Conservation (phyloP, 768 basidiomycete genomes). For the Phallus indusiatus region DNA sequence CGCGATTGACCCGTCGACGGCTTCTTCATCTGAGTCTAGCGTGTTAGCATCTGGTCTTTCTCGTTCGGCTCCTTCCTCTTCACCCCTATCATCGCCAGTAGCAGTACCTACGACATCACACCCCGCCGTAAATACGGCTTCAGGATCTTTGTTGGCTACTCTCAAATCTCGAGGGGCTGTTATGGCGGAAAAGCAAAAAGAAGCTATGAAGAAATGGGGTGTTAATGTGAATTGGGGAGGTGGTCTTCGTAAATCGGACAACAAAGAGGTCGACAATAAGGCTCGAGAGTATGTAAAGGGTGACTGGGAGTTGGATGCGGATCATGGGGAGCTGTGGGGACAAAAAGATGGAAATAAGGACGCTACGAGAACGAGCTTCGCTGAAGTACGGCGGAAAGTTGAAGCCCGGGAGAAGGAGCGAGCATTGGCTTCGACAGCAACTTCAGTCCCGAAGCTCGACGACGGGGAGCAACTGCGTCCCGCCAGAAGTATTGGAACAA, state of each 20-base stretch:
- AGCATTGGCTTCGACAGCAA: background rate
- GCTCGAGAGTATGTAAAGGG: background rate
- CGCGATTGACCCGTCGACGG: constrained; percentile 4
- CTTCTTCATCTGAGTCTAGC: constrained; percentile 35
- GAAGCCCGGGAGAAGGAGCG: background rate
- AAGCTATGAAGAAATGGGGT: constrained; percentile 92
- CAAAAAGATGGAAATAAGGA: background rate
- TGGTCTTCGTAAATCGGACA: constrained; percentile 16
- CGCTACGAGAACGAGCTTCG: background rate
- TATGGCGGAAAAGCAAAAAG: constrained; percentile 74
- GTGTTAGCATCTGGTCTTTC: constrained; percentile 35
- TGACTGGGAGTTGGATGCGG: background rate
- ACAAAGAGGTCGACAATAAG: constrained; percentile 41
- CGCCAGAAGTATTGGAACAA: background rate
- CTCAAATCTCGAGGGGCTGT: constrained; percentile 55
- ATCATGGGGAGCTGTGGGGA: constrained; percentile 7
- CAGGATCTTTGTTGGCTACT: constrained; percentile 65
- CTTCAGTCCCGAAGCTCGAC: background rate
- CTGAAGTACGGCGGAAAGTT: constrained; percentile 6
- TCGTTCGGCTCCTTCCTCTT: constrained; percentile 26
- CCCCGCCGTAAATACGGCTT: constrained; percentile 35
- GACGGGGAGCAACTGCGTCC: background rate
- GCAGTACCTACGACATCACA: constrained; percentile 17
- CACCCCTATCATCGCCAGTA: constrained; percentile 21
- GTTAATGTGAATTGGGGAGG: constrained; percentile 47